Conservation (phyloP, 2,329 filamentous ascomycete species). For the Pseudonectria foliicola region DNA sequence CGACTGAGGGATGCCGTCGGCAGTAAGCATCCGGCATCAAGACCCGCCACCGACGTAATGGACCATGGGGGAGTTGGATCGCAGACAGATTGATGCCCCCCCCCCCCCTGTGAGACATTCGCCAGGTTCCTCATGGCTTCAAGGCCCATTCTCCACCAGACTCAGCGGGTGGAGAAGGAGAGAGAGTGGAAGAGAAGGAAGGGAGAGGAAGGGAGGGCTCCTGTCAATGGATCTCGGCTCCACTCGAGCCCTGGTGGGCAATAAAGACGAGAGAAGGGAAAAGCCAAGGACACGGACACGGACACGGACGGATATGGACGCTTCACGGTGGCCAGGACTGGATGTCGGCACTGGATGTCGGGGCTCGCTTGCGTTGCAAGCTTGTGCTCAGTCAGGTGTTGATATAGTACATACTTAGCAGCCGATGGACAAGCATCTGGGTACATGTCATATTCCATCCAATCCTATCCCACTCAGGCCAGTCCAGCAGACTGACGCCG, state of each 20-base stretch:
- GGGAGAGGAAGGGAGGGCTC: no score
- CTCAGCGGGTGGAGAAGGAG: no score
- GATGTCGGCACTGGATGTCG: conserved; percentile 17
- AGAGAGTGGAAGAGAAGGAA: no score
- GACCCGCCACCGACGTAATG: conserved; percentile 23
- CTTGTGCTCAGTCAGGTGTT: conserved; percentile 13
- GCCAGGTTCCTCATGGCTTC: no score
- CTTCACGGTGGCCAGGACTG: conserved; percentile 3
- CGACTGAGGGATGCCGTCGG: conserved; percentile 17
- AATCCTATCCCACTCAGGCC: no score
- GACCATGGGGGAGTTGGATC: conserved; percentile 11
- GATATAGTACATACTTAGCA: conserved; percentile 9
- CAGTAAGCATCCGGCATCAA: conserved; percentile 15
- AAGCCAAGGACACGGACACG: no score
- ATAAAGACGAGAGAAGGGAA: no score
- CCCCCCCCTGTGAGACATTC: conserved; percentile 9
- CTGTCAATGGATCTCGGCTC: no score
- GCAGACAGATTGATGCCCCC: conserved; percentile 8
- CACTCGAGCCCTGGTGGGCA: no score
- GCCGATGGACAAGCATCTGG: conserved; percentile 8
- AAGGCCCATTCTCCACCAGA: no score
- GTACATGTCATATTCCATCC: neutral
- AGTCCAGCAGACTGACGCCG: conserved; percentile 1
- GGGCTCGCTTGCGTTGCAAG: conserved; percentile 18
- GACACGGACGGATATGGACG: no score